These are phyloP conservation scores for Xenoacremonium recifei DNA, from an alignment of 2,329 filamentous ascomycete species.

Conservation along the genomic window DNA sequence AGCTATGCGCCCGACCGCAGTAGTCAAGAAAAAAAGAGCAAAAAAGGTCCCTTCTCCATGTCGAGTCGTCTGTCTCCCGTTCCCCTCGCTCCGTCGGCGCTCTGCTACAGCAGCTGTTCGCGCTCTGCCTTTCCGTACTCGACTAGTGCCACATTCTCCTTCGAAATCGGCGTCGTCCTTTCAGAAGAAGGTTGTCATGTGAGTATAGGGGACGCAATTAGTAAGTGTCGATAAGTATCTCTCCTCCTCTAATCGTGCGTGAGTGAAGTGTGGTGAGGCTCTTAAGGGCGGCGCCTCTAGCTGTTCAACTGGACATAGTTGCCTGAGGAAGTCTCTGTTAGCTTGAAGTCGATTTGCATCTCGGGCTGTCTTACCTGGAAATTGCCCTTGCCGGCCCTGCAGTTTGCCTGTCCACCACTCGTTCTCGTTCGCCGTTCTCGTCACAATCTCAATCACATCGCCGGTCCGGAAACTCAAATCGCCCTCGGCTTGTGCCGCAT, in stretches of 20 bases:
- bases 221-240: neutral
- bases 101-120: neutral
- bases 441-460: conserved; percentile 85
- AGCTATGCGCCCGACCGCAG: neutral
- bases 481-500: conserved; percentile 90
- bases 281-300: too few relatives aligned
- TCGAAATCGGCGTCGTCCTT: too few relatives aligned
- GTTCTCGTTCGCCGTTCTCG: conserved; percentile 83
- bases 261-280: too few relatives aligned
- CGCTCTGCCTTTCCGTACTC: neutral
- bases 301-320: conserved; percentile 48
- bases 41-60: neutral
- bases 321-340: conserved; percentile 34
- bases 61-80: neutral
- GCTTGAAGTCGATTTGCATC: conserved; percentile 4
- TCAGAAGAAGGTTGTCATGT: too few relatives aligned
- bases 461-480: conserved; percentile 88
- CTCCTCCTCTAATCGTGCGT: too few relatives aligned
- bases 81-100: neutral
- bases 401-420: conserved; percentile 95
- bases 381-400: conserved; percentile 80
- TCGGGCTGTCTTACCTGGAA: conserved; percentile 71
- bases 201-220: neutral
- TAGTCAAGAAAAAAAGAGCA: neutral
- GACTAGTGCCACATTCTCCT: too few relatives aligned